A percentile compares a stretch with the other conserved stretches of the same genome.
phyloP scores from a whole-genome alignment of 345 rosid species.

The Pistacia integerrima region DNA sequence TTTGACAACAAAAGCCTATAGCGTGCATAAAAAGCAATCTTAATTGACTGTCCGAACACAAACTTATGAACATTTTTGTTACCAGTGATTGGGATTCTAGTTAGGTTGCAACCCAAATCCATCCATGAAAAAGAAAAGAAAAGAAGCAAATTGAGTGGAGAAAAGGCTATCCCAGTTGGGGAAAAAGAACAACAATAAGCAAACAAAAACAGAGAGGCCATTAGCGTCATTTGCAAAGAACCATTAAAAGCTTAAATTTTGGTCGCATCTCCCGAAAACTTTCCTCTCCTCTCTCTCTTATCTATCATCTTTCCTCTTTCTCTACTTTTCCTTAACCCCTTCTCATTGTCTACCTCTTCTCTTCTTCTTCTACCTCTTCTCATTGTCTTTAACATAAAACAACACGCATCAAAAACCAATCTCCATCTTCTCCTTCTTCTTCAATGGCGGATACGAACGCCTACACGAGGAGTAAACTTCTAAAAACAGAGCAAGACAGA shows the following conservation, averaged over 20 bases:
- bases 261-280: conserved; percentile 26
- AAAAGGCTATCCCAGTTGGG: conserved; percentile 20
- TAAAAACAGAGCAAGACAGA: conserved; percentile 31
- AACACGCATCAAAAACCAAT: conserved; percentile 11
- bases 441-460: conserved; percentile 67
- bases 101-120: background rate
- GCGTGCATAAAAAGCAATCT: background rate
- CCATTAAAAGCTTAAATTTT: conserved; percentile 21
- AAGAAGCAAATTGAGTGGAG: conserved; percentile 15
- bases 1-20: background rate
- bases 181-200: background rate
- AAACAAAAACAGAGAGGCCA: conserved; percentile 5
- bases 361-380: conserved; percentile 26
- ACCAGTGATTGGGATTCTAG: background rate
- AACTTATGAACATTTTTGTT: background rate
- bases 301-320: conserved; percentile 17
- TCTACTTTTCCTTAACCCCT: conserved; percentile 36
- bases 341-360: too few relatives aligned
- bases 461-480: conserved; percentile 34
- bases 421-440: conserved; percentile 19
- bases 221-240: conserved; percentile 18
- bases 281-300: conserved; percentile 20
- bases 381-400: conserved; percentile 24
- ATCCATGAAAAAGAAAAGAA: conserved; percentile 14
- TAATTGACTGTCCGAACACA: background rate